These are phyloP conservation scores for Neonectria coccinea DNA, from an alignment of 2,329 filamentous ascomycete genomes.

Conservation along the genomic window DNA sequence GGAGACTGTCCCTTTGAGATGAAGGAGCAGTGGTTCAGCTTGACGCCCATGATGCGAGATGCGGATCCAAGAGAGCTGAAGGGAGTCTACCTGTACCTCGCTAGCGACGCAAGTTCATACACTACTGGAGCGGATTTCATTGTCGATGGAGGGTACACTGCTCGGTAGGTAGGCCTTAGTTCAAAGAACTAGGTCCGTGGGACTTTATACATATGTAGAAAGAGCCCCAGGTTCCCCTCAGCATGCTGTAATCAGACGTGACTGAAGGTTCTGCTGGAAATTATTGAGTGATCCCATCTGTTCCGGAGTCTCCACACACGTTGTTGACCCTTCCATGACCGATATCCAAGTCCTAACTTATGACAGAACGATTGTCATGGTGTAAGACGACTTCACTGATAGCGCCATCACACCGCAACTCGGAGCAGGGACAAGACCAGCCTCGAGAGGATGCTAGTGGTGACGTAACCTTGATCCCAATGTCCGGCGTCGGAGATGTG, in stretches of 20 bases:
- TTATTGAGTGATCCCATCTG: too few relatives aligned
- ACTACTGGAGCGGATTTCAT: slow-evolving; percentile 31
- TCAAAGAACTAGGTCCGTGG: not conserved
- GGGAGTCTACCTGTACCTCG: slow-evolving; percentile 48
- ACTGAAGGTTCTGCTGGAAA: not conserved
- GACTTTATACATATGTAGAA: not conserved
- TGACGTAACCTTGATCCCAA: not conserved
- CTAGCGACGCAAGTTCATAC: slow-evolving; percentile 33
- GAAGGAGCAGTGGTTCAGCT: slow-evolving; percentile 50
- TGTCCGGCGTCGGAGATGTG: not conserved
- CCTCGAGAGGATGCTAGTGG: not conserved
- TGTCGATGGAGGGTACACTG: slow-evolving; percentile 38
- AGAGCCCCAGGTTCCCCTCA: not conserved
- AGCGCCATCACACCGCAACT: not conserved
- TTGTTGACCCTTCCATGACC: too few relatives aligned
- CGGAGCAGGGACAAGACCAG: not conserved
- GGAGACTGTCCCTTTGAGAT: slow-evolving; percentile 49
- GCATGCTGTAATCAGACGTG: not conserved
- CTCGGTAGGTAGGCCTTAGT: slow-evolving; percentile 20
- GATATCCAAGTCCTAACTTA: too few relatives aligned
- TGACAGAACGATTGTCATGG: too few relatives aligned
- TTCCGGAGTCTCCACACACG: too few relatives aligned
- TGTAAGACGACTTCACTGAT: too few relatives aligned
- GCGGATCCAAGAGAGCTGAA: slow-evolving; percentile 49
- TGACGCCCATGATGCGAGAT: slow-evolving; percentile 47